A percentile compares a stretch with the other conserved stretches of the same genome.
Conservation (phyloP, 225 moss, liverwort and hornwort species). For the Sphagnum tenellum region DNA sequence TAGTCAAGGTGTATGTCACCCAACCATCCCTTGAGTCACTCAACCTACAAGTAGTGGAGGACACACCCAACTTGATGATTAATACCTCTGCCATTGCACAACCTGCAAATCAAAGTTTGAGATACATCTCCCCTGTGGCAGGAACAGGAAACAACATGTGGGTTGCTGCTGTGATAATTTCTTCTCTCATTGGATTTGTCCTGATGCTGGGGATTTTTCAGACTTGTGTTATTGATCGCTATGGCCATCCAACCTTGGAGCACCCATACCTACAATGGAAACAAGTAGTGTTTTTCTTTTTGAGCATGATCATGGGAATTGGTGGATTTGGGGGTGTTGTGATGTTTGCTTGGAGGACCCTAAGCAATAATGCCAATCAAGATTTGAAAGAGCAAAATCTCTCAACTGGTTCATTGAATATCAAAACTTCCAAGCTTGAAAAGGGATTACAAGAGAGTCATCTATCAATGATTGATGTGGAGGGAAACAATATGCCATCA, state of each 20-base stretch:
- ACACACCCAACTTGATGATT: conserved; percentile 2
- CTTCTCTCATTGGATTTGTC: conserved; percentile 16
- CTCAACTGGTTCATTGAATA: too few relatives aligned
- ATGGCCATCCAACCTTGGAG: conserved; percentile 11
- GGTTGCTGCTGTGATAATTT: conserved; percentile 17
- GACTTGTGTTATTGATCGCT: conserved; percentile 20
- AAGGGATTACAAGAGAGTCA: conserved; percentile 8
- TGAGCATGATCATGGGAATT: conserved; percentile 19
- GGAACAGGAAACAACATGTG: conserved; percentile 25
- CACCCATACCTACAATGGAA: conserved; percentile 7
- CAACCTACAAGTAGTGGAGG: conserved; percentile 8
- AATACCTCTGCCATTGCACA: conserved; percentile 26
- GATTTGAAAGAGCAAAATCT: too few relatives aligned
- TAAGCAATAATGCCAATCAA: too few relatives aligned
- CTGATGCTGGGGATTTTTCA: conserved; percentile 28
- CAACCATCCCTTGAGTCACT: conserved; percentile 15
- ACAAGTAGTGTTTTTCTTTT: conserved; percentile 20
- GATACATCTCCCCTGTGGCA: conserved; percentile 21
- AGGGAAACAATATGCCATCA: too few relatives aligned
- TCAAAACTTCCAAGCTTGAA: neutral
- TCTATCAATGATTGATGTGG: neutral
- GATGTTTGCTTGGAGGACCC: conserved; percentile 8
- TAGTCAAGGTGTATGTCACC: conserved; percentile 27
- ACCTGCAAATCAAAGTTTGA: neutral
- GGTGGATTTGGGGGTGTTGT: conserved; percentile 36